A percentile compares a stretch with the other conserved stretches of the same genome.
These are phyloP conservation scores for Monosporascus cannonballus DNA, from an alignment of 2,329 filamentous ascomycete species.

Conservation along the genomic window DNA sequence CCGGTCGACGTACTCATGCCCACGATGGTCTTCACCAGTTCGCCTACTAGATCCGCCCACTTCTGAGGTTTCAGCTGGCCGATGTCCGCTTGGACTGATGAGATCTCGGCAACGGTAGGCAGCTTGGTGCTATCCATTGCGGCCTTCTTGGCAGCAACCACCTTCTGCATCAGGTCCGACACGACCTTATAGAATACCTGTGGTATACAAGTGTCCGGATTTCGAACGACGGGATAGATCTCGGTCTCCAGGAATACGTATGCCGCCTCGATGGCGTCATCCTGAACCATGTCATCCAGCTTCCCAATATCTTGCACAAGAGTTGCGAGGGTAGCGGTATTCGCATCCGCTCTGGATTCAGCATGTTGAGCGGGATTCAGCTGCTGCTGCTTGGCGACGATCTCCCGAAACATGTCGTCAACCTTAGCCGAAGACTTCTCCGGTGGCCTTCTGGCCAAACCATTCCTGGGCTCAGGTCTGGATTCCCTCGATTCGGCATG, in stretches of 20 bases:
- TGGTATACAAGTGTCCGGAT: constrained; percentile 19
- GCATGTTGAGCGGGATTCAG: constrained; percentile 3
- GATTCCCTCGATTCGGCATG: not conserved
- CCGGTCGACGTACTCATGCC: constrained; percentile 17
- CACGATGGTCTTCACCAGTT: constrained; percentile 27
- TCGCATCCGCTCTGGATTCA: not conserved
- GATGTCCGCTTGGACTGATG: constrained; percentile 28
- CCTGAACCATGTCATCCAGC: constrained; percentile 27
- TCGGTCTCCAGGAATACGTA: constrained; percentile 19
- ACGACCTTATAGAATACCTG: constrained; percentile 24
- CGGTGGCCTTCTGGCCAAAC: constrained; percentile 1
- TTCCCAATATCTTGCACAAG: constrained; percentile 19
- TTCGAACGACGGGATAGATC: constrained; percentile 24
- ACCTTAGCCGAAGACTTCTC: constrained; percentile 8
- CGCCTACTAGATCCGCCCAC: constrained; percentile 29
- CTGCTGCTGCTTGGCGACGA: constrained; percentile 16
- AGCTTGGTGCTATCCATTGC: constrained; percentile 25
- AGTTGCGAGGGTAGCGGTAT: constrained; percentile 5
- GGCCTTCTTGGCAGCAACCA: constrained; percentile 25
- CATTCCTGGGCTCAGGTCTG: not conserved
- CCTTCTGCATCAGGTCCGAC: constrained; percentile 23
- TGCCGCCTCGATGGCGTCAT: constrained; percentile 14
- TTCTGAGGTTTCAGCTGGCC: constrained; percentile 24
- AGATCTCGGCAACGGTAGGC: constrained; percentile 33
- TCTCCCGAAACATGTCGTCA: constrained; percentile 23